Evolutionary conservation across 2,329 filamentous ascomycete species (phyloP), one percentile per base, ranked within the genome.

Genomic region (Stemphylium beticola): DNA sequence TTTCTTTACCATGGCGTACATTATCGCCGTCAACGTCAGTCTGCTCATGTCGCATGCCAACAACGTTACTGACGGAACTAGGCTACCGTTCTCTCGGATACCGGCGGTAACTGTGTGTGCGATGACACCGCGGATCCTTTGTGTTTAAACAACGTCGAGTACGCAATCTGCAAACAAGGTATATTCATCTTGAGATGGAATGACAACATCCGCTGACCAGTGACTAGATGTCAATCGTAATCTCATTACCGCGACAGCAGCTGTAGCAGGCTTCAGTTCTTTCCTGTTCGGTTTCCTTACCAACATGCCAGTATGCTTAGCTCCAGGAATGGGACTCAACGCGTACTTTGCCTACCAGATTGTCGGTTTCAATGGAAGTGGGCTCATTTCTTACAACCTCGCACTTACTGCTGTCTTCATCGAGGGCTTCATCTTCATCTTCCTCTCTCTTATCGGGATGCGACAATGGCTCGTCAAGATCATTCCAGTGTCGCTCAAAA

Each of bases 331-430:
- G 74, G 75, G 75, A 7, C 74, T 96, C 51, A 96, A 96, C 68
- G 91, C 91, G 9, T 96, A 96, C 74, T 96, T 96, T 70, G 85
- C 91, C 14, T 96, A 91, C 68, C 88, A 87, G 15, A 87, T 92
- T 34, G 91, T 96, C 51, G 92, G 92, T 7, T 85, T 80, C 65
- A 87, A 93, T 71, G 92, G 92, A 34, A 82, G 80, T 9, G 91
- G 91, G 1, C 78, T 82, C 6, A 86, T 96, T 7, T 85, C 90
- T 0, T 96, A 91, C 72, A 77, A 83, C 39, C 82, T 93, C 31
- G 92, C 92, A 9, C 78, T 96, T 26, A 95, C 91, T 6, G 91
- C 92, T 45, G 92, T 95, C 60, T 96, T 96, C 70, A 86, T 93
- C 10, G 92, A 96, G 74, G 92, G 92, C 15, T 90, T 91, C 74